Evolutionary conservation across 108 stramenopile genomes (phyloP).

Genomic region (Schizochytrium sp.): DNA sequence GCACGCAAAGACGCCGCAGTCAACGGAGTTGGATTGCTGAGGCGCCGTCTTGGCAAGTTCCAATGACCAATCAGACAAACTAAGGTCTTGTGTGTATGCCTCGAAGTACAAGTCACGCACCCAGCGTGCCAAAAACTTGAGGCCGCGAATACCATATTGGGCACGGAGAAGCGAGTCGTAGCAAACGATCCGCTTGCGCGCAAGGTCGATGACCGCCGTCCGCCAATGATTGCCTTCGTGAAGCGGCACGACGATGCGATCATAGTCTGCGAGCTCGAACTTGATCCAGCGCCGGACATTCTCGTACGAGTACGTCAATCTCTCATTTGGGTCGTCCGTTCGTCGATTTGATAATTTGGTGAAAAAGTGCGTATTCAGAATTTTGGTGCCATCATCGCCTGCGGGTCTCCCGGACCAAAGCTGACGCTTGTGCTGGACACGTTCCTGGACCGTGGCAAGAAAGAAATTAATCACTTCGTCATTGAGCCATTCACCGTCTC

Average conservation of each 20-base stretch:
- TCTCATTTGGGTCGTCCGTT: not conserved
- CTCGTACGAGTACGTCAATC: not conserved
- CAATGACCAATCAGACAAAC: not conserved
- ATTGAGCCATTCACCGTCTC: slow-evolving; percentile 6
- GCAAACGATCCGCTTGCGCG: not conserved
- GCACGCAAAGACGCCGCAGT: not conserved
- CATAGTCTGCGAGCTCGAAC: not conserved
- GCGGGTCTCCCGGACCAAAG: not conserved
- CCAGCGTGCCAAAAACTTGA: not conserved
- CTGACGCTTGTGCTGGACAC: not conserved
- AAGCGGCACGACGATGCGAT: not conserved
- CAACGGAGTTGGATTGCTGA: not conserved
- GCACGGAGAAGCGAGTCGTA: not conserved
- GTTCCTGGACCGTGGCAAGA: not conserved
- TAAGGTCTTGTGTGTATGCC: not conserved
- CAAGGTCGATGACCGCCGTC: not conserved
- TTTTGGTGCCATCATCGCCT: not conserved
- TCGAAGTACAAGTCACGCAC: not conserved
- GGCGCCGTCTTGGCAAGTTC: not conserved
- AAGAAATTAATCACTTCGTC: not conserved
- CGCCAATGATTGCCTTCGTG: not conserved
- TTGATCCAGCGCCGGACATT: not conserved
- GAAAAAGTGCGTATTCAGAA: not conserved
- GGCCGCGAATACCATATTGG: not conserved
- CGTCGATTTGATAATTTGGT: not conserved